Evolutionary conservation across 768 basidiomycete species (phyloP), one percentile per base, ranked within the genome.

Genomic region (Panaeolus cyanescens): DNA sequence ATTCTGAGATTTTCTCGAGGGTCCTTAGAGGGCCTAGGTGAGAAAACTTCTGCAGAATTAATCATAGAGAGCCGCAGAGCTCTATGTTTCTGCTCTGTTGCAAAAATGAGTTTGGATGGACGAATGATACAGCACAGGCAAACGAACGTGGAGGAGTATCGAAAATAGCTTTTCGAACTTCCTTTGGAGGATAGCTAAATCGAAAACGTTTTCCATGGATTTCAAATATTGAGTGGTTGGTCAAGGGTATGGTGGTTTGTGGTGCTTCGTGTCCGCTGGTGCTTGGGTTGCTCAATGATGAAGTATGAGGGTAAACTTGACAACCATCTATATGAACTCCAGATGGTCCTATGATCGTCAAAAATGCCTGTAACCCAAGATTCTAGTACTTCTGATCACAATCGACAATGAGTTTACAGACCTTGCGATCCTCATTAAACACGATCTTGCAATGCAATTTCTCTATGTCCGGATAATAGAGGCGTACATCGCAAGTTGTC

Each of bases 141-240:
- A 54, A 77, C 79, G 55, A 63, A 78, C 80, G 79, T 54, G 79
- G 69, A 30, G 86, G 86, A 0, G 85, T 83, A 6, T 81, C 78
- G 36, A 83, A 78, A 22, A 84, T 74, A 4, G 77, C 74, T 15
- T 82, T 75, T 22, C 90, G 85, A 31, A 88, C 74, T 45, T 89
- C 86, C 68, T 91, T 91, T 5, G 91, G 89, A 1, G 90, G 91
- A 67, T 92, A 92, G 4, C 79, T 79, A 71, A 91, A 92, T n/a
- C 78, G 75, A 70, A 92, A 92, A 5, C 83, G 79, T 66, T 91
- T 92, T 42, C 79, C 80, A 68, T 85, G 85, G 13, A 92, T 87
- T 63, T 88, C 86, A 40, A 92, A 79, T 33, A 85, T 82, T 6
- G 88, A 85, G 70, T 85, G 81, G 70, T 89, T 90, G 9, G 78